Evolutionary conservation across 2,329 filamentous ascomycete genomes (phyloP), one percentile per base, ranked within the genome.

Genomic region (Pseudocercospora cruenta): DNA sequence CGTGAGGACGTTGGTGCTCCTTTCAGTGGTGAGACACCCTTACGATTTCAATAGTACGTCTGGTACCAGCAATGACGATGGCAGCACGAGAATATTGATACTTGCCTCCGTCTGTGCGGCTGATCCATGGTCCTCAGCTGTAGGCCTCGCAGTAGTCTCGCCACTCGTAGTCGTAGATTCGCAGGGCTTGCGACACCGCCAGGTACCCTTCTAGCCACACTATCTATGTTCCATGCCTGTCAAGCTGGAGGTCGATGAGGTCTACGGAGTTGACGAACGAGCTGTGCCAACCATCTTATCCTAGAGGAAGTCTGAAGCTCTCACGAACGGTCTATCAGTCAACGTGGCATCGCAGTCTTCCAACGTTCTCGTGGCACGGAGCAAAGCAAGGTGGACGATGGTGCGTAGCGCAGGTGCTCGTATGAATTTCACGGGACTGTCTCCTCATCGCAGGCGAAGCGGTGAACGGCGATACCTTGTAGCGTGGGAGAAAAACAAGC

Each of bases 211-310:
- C 49, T 26, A 53, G 49, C 49, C 49, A 53, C 49, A 28, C 51
- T 49, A 54, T 26, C 21, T 39, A 60, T 12, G n/a, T 31, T 24
- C 31, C 47, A 62, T 62, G 60, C 60, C 59, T 62, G 59, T 62
- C 59, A 28, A 45, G 57, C 57, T 24, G 49, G 49, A 54, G 49
- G 49, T 7, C 22, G 49, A 26, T 54, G 49, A 54, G 49, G 21
- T 28, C 24, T 14, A 53, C 49, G 22, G 12, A 14, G 12, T 19
- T 53, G 49, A 10, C 49, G 24, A 9, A 53, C 19, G 49, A 14
- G 19, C 22, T 14, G 49, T 53, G 49, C 49, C 49, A 53, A 22
- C 28, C 51, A 54, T 54, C 24, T 28, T 12, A 28, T 26, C 19
- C 22, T 22, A 14, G 45, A 24, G 45, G n/a, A 2, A 16, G 45